Evolutionary conservation across 163 green algal species (phyloP), one percentile per base, ranked within the genome.

Genomic region (Scenedesmus sp.): DNA sequence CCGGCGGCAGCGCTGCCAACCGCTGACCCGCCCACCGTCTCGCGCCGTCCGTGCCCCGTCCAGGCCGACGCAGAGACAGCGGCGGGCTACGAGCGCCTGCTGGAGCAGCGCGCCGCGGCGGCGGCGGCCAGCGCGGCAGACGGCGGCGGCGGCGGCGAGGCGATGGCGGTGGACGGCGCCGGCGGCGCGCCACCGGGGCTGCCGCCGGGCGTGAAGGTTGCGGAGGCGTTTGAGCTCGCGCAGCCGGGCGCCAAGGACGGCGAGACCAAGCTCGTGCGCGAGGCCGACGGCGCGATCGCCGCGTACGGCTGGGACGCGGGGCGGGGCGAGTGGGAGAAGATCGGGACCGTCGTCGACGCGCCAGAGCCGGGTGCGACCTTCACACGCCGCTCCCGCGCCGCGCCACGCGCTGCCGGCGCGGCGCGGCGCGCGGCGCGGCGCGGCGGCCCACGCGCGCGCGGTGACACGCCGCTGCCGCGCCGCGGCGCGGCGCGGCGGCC

Each of bases 261-360:
- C 0, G 88, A 98, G 73, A 93, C 87, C 24, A 92, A 91, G 73
- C 83, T 98, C 29, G 83, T 99, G 5, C 60, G 85, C 5, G 89
- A 98, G 70, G 47, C 34, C 0, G 82, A 86, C 48, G 85, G 81
- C 34, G 86, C 74, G 18, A 80, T 90, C 17, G 78, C 92, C 31
- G 94, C 88, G 1, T 98, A 98, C 82, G 75, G 60, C 28, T 98
- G 94, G 95, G 86, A 89, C 47, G 80, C 75, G 0, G 75, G 48
- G 60, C 84, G 75, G 51, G 67, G 64, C 6, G 48, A 92, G 44
- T 98, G 95, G 95, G 92, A 98, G 53, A 92, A 89, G 74, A 84
- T 97, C 26, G 94, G 95, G 22, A 87, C 94, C 60, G 91, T 98
- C 28, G 83, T 95, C 42, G 86, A 76, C 7, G 87, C 84, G 56